phyloP scores from a whole-genome alignment of 768 basidiomycete genomes.

The Russula lepida region DNA sequence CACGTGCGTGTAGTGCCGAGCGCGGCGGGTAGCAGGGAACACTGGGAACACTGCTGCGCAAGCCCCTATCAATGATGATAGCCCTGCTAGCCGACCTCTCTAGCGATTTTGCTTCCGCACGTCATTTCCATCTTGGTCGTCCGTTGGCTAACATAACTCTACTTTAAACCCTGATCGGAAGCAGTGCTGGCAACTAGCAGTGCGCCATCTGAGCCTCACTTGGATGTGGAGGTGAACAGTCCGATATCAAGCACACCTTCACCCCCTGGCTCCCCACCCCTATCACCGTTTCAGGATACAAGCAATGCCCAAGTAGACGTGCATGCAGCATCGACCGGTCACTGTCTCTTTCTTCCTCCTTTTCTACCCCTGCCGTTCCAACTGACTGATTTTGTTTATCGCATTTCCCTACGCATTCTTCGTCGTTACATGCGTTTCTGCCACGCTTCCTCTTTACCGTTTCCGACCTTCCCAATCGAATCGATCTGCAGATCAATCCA shows the following conservation, averaged over 20 bases:
- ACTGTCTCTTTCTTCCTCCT: constrained; percentile 6
- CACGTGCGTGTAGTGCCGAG: constrained; percentile 9
- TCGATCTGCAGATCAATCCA: constrained; percentile 18
- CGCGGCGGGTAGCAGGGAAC: not conserved
- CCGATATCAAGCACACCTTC: constrained; percentile 15
- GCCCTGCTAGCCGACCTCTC: not conserved
- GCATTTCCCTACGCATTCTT: constrained; percentile 3
- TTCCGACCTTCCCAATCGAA: constrained; percentile 11
- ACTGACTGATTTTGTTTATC: constrained; percentile 15
- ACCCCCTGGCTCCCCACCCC: constrained; percentile 8
- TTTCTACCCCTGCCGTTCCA: not conserved
- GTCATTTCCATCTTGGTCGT: constrained; percentile 7
- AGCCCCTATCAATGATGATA: constrained; percentile 14
- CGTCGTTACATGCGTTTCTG: constrained; percentile 12
- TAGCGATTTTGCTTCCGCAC: constrained; percentile 9
- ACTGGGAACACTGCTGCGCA: not conserved
- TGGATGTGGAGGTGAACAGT: constrained; percentile 2
- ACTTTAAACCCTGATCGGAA: constrained; percentile 18
- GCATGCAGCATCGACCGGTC: constrained; percentile 9
- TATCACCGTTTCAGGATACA: constrained; percentile 7
- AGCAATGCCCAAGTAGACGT: not conserved
- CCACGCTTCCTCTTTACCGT: constrained; percentile 6
- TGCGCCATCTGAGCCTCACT: not conserved
- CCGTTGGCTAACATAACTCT: constrained; percentile 13
- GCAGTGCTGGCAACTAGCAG: constrained; percentile 11